A percentile compares a stretch with the other conserved stretches of the same genome.
Evolutionary conservation across 169 alveolate species (phyloP).

Genomic region (Besnoitia besnoiti): DNA sequence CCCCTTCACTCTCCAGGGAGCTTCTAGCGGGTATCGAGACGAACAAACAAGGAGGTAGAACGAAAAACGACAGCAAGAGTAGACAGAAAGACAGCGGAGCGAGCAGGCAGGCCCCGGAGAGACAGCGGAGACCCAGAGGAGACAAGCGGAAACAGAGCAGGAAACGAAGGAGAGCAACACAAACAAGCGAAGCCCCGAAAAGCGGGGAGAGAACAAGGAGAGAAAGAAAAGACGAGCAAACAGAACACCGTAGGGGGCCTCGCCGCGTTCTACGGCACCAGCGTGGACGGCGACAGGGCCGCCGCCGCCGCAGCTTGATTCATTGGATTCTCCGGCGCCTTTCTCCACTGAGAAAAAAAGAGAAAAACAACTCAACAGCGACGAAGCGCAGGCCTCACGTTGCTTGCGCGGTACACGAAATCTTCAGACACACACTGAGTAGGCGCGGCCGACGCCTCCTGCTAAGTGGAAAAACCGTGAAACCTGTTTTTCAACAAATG

Average conservation of each 20-base stretch:
- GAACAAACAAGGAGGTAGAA: not conserved
- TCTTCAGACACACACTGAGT: too few relatives aligned
- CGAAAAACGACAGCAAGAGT: not conserved
- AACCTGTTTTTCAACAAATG: too few relatives aligned
- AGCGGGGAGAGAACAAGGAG: not conserved
- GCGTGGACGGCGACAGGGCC: not conserved
- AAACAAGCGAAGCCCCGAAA: not conserved
- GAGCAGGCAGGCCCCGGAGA: not conserved
- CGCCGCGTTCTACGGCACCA: not conserved
- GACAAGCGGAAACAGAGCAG: not conserved
- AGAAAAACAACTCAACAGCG: not conserved
- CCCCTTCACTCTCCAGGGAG: too few relatives aligned
- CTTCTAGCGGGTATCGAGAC: too few relatives aligned
- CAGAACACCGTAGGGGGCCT: not conserved
- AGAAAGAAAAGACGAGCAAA: not conserved
- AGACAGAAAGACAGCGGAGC: not conserved
- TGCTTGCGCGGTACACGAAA: too few relatives aligned
- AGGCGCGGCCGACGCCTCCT: too few relatives aligned
- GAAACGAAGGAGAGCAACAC: not conserved
- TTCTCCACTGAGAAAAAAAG: slow-evolving; percentile 49
- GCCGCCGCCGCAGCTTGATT: slow-evolving; percentile 45
- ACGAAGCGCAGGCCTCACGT: not conserved
- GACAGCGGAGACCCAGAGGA: too few relatives aligned
- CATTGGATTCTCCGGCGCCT: slow-evolving; percentile 62
- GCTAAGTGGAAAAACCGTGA: too few relatives aligned